Base-by-base conservation (phyloP, 2,329 filamentous ascomycete species). In the Pyrenophora tritici-repentis region DNA sequence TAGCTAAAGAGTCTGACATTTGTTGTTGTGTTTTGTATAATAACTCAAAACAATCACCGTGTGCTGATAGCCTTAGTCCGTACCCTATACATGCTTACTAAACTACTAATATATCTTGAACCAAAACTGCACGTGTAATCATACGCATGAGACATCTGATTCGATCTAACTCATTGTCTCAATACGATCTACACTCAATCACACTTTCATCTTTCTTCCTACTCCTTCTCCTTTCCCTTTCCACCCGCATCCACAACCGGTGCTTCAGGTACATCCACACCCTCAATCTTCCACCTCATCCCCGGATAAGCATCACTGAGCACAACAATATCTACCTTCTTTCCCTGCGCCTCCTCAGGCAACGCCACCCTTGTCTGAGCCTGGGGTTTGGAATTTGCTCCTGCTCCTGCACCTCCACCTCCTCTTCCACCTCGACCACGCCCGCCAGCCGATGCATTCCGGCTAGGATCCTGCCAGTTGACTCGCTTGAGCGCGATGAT, bases 261-360 rank as follows among this genome's bases (percentile, higher is more conserved):
- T 7, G 69, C 73, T 42, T 70, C 59, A 6, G 79, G 78, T 3
- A 86, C 74, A 41, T 82, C 79, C 6, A 86, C 74, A 3, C 76
- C 77, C 14, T 76, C 72, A 4, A 85, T 58, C 26, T 61, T 73
- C 85, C 85, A 88, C 61, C 80, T 77, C 80, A 97, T 84, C 0
- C 89, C 90, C 29, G 91, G 78, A 74, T 97, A 97, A 13, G 86
- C 86, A 79, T 97, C 94, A 73, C 93, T 97, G 14, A 94, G 78
- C 2, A 97, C 85, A 55, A 83, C 71, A 3, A 97, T 82, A 67
- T 91, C 87, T 8, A 96, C 73, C 69, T 82, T 88, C 63, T 85
- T 84, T 12, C 76, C 80, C 56, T 78, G 76, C 20, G 69, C 68
- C 31, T 70, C 72, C 13, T 81, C 76, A 1, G 87, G 86, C 18